A percentile compares a stretch with the other conserved stretches of the same genome.
phyloP scores from a whole-genome alignment of 208 protist species.

The Leishmania turanica region DNA sequence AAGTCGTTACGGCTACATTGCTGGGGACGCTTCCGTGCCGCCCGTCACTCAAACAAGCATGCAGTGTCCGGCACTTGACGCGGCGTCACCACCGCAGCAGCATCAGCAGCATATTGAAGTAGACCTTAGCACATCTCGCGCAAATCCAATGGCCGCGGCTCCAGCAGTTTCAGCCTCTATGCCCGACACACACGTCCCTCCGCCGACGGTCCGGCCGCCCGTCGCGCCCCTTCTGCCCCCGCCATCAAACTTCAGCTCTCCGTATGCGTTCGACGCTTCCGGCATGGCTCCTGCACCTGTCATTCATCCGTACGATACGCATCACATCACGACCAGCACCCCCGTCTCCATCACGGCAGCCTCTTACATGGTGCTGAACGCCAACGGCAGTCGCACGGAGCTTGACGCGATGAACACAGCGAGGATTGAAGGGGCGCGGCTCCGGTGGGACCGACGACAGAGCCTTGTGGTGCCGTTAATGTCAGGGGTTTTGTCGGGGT shows the following conservation, averaged over 20 bases:
- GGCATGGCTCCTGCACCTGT: slow-evolving; percentile 49
- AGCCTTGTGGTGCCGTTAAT: slow-evolving; percentile 21
- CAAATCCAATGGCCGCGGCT: slow-evolving; percentile 18
- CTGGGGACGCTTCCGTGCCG: slow-evolving; percentile 2
- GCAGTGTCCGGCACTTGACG: neutral
- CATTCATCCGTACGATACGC: slow-evolving; percentile 47
- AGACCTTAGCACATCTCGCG: slow-evolving; percentile 13
- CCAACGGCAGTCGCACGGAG: slow-evolving; percentile 10
- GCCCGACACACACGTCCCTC: neutral
- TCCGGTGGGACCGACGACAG: slow-evolving; percentile 37
- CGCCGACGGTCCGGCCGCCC: neutral
- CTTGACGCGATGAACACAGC: slow-evolving; percentile 30
- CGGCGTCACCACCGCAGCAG: slow-evolving; percentile 7
- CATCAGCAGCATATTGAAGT: slow-evolving; percentile 12
- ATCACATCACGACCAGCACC: slow-evolving; percentile 53
- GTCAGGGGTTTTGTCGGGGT: slow-evolving; percentile 6
- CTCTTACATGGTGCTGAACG: slow-evolving; percentile 34
- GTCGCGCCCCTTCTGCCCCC: neutral
- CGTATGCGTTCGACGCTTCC: slow-evolving; percentile 7
- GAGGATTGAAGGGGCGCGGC: slow-evolving; percentile 37
- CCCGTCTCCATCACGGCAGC: slow-evolving; percentile 53
- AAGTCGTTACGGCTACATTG: slow-evolving; percentile 18
- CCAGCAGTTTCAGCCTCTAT: neutral
- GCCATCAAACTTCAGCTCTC: neutral
- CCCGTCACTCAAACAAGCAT: neutral